These are phyloP conservation scores for Neonectria ditissima DNA, from an alignment of 2,329 filamentous ascomycete genomes.

Conservation along the genomic window DNA sequence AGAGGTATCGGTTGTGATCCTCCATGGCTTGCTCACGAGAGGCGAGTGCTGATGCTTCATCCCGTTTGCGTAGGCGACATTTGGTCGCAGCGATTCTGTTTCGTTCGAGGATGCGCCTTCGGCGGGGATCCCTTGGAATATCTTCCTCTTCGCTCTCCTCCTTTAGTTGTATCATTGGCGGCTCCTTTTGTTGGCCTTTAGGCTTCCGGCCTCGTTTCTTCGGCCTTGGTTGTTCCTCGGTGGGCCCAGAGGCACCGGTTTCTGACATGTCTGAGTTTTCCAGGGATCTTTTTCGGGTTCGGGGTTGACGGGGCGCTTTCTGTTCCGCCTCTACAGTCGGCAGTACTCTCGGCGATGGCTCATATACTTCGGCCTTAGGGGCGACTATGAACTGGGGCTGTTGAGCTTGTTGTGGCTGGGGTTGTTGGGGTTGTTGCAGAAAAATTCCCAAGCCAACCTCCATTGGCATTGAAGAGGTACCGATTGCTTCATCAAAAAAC, in stretches of 20 bases:
- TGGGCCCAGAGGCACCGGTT: background rate
- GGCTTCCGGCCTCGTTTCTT: constrained; percentile 46
- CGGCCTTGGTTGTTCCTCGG: constrained; percentile 25
- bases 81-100: constrained; percentile 50
- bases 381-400: constrained; percentile 23
- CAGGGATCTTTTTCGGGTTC: constrained; percentile 29
- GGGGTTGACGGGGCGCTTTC: constrained; percentile 24
- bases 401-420: background rate
- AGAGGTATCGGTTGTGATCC: constrained; percentile 47
- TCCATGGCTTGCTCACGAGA: constrained; percentile 46
- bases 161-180: constrained; percentile 18
- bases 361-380: constrained; percentile 15
- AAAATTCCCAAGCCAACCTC: constrained; percentile 35
- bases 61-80: constrained; percentile 48
- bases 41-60: constrained; percentile 47
- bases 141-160: constrained; percentile 40
- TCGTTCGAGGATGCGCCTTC: constrained; percentile 46
- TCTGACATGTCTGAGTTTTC: constrained; percentile 26
- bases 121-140: constrained; percentile 39
- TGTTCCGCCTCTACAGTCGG: constrained; percentile 29
- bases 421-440: constrained; percentile 28
- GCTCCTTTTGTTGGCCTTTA: constrained; percentile 33
- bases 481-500: constrained; percentile 45
- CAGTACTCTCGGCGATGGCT: constrained; percentile 16
- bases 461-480: constrained; percentile 33